Conservation (phyloP, 176 grass and related monocot genomes). For the Themeda triandra region DNA sequence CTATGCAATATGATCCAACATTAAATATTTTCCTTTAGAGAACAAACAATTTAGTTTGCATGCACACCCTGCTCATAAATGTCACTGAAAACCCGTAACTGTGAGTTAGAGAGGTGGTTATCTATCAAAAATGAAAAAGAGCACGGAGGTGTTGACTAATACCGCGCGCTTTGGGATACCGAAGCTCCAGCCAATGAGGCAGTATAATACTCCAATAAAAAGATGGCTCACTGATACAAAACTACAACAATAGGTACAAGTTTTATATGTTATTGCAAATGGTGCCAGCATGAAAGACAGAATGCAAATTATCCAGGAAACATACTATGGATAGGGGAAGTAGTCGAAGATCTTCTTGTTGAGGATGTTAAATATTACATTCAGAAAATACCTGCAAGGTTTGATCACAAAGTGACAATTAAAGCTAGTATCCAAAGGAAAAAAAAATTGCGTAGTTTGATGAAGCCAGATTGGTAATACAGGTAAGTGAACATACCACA, state of each 20-base stretch:
- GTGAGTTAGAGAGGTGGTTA: neutral
- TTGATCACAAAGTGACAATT: neutral
- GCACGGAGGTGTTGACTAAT: neutral
- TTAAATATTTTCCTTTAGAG: neutral
- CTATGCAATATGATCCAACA: neutral
- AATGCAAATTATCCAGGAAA: neutral
- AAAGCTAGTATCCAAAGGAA: neutral
- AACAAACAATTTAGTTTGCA: neutral
- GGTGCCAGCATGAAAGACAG: neutral
- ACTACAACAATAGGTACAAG: slow-evolving; percentile 32
- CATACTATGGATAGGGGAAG: slow-evolving; percentile 97
- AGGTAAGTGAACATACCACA: slow-evolving; percentile 60
- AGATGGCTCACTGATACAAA: slow-evolving; percentile 90
- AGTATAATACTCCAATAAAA: slow-evolving; percentile 77
- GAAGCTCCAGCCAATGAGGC: slow-evolving; percentile 71
- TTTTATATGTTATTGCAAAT: neutral
- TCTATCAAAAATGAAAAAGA: neutral
- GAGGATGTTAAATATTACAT: slow-evolving; percentile 98
- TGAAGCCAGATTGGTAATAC: neutral
- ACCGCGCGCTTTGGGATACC: slow-evolving; percentile 82
- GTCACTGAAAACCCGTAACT: neutral
- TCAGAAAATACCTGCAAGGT: slow-evolving; percentile 85
- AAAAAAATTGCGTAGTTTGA: neutral
- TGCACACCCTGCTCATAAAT: neutral
- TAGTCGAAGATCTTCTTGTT: slow-evolving; percentile 99